Base-by-base conservation (phyloP, 768 basidiomycete genomes). In the Cystobasidiopsis lactophilus region DNA sequence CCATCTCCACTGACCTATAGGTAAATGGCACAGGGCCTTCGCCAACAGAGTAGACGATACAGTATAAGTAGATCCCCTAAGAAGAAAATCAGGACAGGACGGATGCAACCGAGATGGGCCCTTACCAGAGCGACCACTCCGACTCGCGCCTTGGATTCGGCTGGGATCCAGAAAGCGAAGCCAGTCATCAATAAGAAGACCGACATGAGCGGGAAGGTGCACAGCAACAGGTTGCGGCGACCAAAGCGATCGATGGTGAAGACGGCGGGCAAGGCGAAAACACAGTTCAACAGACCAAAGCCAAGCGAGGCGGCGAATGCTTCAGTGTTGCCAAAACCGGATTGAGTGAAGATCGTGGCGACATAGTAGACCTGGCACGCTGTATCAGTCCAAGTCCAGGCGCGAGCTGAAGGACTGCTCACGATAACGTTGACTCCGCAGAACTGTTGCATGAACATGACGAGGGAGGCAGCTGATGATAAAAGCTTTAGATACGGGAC, bases 151-250 rank as follows among this genome's bases (percentile, higher is more conserved):
- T n/a, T 24, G 29, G 52, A 51, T 2, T 43, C 52, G 7, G 52
- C 39, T 1, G 69, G 67, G 43, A 79, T 71, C 19, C 33, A 55
- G 53, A 56, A 56, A 29, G 35, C 39, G 24, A 30, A 27, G 3
- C 82, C 82, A 13, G 80, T 76, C 19, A 78, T 75, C 16, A 83
- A 72, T 23, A 85, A 68, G 19, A 76, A 78, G 68, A 75, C 72
- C 0, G 80, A 76, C 83, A 85, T 84, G 10, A 75, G 74, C 0
- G 83, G 82, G 72, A 85, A 85, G 0, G 80, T 82, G 58, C 76
- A 75, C 14, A 84, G 65, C 11, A 85, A 69, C 2, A 85, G 70
- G 52, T 77, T 78, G n/a, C 83, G 76, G 33, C 83, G 73, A 10
- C 83, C 82, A 59, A 76, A 82, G 0, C 77, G 46, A 30, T 45